Evolutionary conservation across 164 flowering plant species (phyloP), one percentile per base, ranked within the genome.

Genomic region (Aristolochia fimbriata): DNA sequence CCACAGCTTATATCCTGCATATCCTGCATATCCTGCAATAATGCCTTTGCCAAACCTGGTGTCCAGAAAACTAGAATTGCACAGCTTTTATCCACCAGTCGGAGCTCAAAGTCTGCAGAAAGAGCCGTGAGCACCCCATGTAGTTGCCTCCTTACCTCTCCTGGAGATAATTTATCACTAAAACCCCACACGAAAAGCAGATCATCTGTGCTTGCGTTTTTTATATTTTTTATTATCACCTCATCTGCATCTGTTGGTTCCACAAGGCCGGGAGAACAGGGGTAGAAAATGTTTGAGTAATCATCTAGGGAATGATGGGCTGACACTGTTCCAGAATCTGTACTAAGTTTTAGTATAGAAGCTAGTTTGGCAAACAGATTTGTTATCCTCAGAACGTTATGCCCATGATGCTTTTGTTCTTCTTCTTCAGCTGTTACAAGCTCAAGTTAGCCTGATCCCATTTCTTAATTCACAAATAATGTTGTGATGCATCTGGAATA

Each of bases 131-230:
- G 90, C 41, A 80, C 68, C 54, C 61, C 78, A 50, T 33, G 61
- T 4, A 91, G 83, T 30, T 66, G 58, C 56, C 54, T 63, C 65
- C 79, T 86, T 62, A 88, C 73, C 59, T 19, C 65, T 52, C 69
- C 73, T 14, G 84, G 81, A 13, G 92, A 74, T 30, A 73, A 60
- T 54, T 79, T 76, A 59, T 47, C 23, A 50, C 73, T 60, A 47
- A 87, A 83, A 52, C 97, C 96, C 97, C 97, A 86, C 62, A 91
- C 54, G 78, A 91, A 84, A 60, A 83, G 74, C 66, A 86, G 21
- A 70, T 81, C 71, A 23, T 76, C 69, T 23, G 74, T 73, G 65
- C 77, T 76, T 24, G 76, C 77, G 67, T 65, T 82, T 66, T 74
- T 74, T 9, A 67, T 51, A 52, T 66, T 71, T 23, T 71, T 73